Evolutionary conservation across 2,329 filamentous ascomycete species (phyloP).

Genomic region (Dactylellina leptospora): DNA sequence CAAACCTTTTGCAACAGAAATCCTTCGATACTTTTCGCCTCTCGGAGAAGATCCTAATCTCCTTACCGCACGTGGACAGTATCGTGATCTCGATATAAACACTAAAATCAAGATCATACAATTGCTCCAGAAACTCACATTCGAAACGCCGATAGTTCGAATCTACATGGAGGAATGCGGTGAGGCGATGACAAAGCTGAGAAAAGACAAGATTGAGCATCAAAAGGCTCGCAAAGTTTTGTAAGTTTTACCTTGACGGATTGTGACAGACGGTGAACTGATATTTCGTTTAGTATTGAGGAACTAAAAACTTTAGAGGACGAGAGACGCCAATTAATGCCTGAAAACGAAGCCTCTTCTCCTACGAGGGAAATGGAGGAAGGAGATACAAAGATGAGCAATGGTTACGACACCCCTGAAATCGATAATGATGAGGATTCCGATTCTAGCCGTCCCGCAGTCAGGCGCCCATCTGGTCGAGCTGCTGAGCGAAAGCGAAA

Average conservation of each 20-base stretch:
- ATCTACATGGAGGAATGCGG: constrained; percentile 91
- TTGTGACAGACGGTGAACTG: not conserved
- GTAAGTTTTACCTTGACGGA: constrained; percentile 61
- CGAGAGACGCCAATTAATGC: constrained; percentile 75
- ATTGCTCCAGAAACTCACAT: constrained; percentile 83
- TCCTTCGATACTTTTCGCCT: constrained; percentile 83
- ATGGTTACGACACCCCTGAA: constrained; percentile 48
- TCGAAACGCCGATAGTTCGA: constrained; percentile 85
- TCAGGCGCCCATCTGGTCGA: constrained; percentile 73
- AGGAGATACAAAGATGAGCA: constrained; percentile 66
- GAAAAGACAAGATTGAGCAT: constrained; percentile 94
- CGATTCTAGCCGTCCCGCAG: constrained; percentile 66
- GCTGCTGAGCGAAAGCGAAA: constrained; percentile 78
- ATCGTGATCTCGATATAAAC: constrained; percentile 81
- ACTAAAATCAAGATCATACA: constrained; percentile 80
- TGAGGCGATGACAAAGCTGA: constrained; percentile 90
- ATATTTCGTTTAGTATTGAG: constrained; percentile 67
- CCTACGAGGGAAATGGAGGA: constrained; percentile 68
- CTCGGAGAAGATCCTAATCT: constrained; percentile 76
- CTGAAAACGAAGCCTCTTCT: constrained; percentile 75
- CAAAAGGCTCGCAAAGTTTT: constrained; percentile 77
- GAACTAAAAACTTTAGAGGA: constrained; percentile 76
- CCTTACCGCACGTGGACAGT: constrained; percentile 77
- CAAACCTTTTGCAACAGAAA: constrained; percentile 76
- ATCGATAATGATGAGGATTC: constrained; percentile 74